Evolutionary conservation across 139 green algal genomes (phyloP), one percentile per base, ranked within the genome.

Genomic region (Chlorella sp.): DNA sequence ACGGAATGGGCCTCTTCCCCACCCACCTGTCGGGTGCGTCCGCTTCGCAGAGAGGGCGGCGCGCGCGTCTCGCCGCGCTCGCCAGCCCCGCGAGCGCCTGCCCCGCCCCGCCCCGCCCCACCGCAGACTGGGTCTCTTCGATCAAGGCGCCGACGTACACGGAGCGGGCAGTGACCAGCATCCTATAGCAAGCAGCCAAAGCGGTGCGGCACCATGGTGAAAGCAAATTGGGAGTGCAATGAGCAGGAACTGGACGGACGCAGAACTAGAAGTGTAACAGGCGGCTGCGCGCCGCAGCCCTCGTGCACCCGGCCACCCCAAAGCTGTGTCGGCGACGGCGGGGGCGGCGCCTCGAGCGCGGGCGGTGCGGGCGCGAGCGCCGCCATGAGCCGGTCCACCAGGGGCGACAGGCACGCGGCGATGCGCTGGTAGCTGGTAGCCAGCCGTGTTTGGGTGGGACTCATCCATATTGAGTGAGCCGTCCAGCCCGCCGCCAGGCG

Each of bases 1-100:
- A 94, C 75, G 53, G 71, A 27, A 97, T 98, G 91, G 94, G 95
- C 8, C 74, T 98, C 79, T 77, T 98, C 78, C 95, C 95, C 6
- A 96, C 92, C 27, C 83, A 94, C 64, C 53, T 90, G 0, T 92
- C 87, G n/a, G n/a, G n/a, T n/a, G n/a, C n/a, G n/a, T n/a, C n/a
- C n/a, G n/a, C n/a, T n/a, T n/a, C n/a, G n/a, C n/a, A n/a, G n/a
- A n/a, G n/a, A n/a, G n/a, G n/a, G n/a, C n/a, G n/a, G n/a, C n/a
- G n/a, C n/a, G n/a, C n/a, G n/a, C n/a, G n/a, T n/a, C n/a, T n/a
- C n/a, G n/a, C n/a, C n/a, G n/a, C n/a, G n/a, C n/a, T n/a, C n/a
- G n/a, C n/a, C n/a, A n/a, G n/a, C n/a, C n/a, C n/a, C n/a, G n/a
- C n/a, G n/a, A n/a, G n/a, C n/a, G n/a, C n/a, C n/a, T n/a, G n/a